These are phyloP conservation scores for Starmera dryadoides DNA, from an alignment of 805 yeast species.

Conservation along the genomic window DNA sequence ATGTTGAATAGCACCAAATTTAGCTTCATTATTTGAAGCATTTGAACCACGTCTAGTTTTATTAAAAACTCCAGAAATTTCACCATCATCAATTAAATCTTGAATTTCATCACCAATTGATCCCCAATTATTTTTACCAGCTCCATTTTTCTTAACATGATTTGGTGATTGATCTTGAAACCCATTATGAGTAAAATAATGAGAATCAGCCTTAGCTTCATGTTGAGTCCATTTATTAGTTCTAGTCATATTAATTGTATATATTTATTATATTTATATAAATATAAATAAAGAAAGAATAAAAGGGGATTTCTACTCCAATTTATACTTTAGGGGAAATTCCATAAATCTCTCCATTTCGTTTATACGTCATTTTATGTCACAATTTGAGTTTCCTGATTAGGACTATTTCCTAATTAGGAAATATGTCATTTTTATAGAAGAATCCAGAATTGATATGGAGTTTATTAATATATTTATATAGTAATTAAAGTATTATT, in stretches of 20 bases:
- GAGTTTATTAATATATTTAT: too few relatives aligned
- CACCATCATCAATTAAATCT: constrained; percentile 53
- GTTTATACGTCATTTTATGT: too few relatives aligned
- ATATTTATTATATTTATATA: too few relatives aligned
- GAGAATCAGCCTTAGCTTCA: constrained; percentile 52
- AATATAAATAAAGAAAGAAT: too few relatives aligned
- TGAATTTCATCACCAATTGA: constrained; percentile 68
- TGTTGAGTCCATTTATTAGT: constrained; percentile 68
- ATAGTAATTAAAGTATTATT: too few relatives aligned
- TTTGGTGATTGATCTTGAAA: constrained; percentile 62
- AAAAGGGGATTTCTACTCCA: too few relatives aligned
- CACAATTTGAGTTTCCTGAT: too few relatives aligned
- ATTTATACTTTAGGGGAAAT: neutral
- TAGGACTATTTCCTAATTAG: too few relatives aligned
- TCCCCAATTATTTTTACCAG: constrained; percentile 89
- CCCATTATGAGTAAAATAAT: constrained; percentile 77
- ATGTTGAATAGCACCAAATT: constrained; percentile 25
- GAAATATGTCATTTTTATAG: too few relatives aligned
- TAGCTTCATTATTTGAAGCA: constrained; percentile 34
- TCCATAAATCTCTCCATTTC: too few relatives aligned
- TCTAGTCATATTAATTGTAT: constrained; percentile 53
- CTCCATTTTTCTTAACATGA: constrained; percentile 75
- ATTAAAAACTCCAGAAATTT: constrained; percentile 38
- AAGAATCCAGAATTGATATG: too few relatives aligned
- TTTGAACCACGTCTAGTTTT: constrained; percentile 47